Evolutionary conservation across 495 filamentous ascomycete species (phyloP), one percentile per base, ranked within the genome.

Genomic region (Tetracladium setigerum): DNA sequence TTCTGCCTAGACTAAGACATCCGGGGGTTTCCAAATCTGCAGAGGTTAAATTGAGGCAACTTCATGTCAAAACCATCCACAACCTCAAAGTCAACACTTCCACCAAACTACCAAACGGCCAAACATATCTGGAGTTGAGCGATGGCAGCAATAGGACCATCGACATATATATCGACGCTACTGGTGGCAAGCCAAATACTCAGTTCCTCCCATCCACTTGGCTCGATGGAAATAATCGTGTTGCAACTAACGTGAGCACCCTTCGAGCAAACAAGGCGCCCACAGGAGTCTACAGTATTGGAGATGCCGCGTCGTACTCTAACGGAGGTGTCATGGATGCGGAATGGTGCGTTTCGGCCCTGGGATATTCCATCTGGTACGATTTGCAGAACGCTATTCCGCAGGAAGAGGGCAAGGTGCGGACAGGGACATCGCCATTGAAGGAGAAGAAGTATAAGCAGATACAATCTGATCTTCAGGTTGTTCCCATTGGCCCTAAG

Each of bases 401-500:
- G 1, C 52, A 64, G 15, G 49, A 45, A 13, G 65, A 69, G 55
- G 44, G 32, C 35, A 22, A 31, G 16, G 44, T 48, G 0, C 22
- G 3, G 22, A 27, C 3, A 27, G 22, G 22, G 22, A 3, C 7
- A 7, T 37, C 34, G 34, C n/a, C 34, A n/a, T 60, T 51, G 1
- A 49, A 45, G 39, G 64, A 63, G 15, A 36, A 53, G 12, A 14
- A 44, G 15, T 64, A 56, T 34, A 49, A 55, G 18, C 63, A 74
- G 41, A 72, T 76, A 50, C 66, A 42, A 6, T 55, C 64, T 10
- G 66, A 70, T 61, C 73, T 64, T 47, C 74, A 77, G 54, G 42
- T 73, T 9, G 76, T 80, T 6, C 74, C 76, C 10, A 61, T 81
- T 27, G 77, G 77, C 1, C 61, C 52, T 48, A 57, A 57, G 18